Base-by-base conservation (phyloP, 2,329 filamentous ascomycete genomes). In the Botrytis byssoidea region DNA sequence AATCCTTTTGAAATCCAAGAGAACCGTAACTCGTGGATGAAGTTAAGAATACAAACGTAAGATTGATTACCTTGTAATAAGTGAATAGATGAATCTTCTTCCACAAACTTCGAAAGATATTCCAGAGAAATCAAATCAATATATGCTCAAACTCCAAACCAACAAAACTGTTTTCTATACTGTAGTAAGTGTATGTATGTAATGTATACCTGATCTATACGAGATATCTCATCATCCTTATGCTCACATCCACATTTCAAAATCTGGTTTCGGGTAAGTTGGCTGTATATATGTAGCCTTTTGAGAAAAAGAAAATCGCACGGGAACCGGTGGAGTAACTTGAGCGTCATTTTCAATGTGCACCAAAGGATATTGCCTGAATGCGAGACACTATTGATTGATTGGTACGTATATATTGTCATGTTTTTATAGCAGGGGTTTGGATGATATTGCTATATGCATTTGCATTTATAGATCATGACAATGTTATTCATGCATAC, bases 401-500 rank as follows among this genome's bases (percentile, higher is more conserved):
- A 29, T 67, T 55, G 46, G 65, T 20, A n/a, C 22, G 14, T 37
- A 9, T 67, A 51, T 67, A 40, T 66, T 66, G 44, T n/a, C 29
- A n/a, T 40, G 48, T 44, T n/a, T 46, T 51, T 40, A 46, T 46
- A 66, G 44, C 40, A 40, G 25, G 46, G 44, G 48, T 22, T 48
- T 66, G 29, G 64, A 16, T 48, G 44, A 66, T 37, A 9, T 48
- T 37, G 63, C 29, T 48, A 25, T 66, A 44, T 46, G 63, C n/a
- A 46, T 9, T 14, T 66, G 42, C 25, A 16, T 48, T 25, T 48
- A 32, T 32, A 48, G 40, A 22, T 48, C 9, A 66, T 66, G 64
- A 66, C 29, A 20, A 66, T 66, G 64, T 66, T 16, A 25, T 51
- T 37, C 46, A 66, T 66, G 64, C 64, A 66, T 5, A 35, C 64